A percentile compares a stretch with the other conserved stretches of the same genome.
These are phyloP conservation scores for Poa pratensis DNA, from an alignment of 176 grass and related monocot genomes.

Conservation along the genomic window DNA sequence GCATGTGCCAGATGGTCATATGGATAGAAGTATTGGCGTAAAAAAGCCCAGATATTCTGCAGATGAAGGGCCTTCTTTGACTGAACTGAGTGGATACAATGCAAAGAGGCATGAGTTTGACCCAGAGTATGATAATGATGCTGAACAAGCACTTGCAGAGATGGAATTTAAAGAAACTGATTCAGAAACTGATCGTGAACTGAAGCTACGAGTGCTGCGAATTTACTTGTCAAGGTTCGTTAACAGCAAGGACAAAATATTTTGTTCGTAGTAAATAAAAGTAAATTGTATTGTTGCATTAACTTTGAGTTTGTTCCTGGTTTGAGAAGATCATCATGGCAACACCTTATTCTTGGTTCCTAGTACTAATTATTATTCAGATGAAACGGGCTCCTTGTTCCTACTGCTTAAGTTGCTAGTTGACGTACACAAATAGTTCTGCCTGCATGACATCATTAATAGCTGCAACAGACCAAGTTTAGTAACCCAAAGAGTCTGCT, in stretches of 20 bases:
- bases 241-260: neutral
- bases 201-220: constrained; percentile 82
- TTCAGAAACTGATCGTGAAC: constrained; percentile 75
- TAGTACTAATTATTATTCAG: neutral
- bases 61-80: constrained; percentile 88
- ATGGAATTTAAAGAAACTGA: constrained; percentile 99
- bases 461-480: constrained; percentile 10
- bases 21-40: constrained; percentile 86
- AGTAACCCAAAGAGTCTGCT: constrained; percentile 16
- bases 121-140: constrained; percentile 98
- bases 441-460: constrained; percentile 6
- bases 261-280: neutral
- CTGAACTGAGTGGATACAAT: constrained; percentile 93
- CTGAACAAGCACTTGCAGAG: constrained; percentile 91
- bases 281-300: constrained; percentile 11
- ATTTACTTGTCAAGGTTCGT: constrained; percentile 94
- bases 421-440: neutral
- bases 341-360: neutral
- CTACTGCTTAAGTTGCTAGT: constrained; percentile 11
- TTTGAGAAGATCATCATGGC: constrained; percentile 27
- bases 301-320: neutral
- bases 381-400: constrained; percentile 16
- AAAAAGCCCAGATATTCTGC: constrained; percentile 96
- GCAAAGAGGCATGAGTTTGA: constrained; percentile 96
- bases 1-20: constrained; percentile 62